Evolutionary conservation across 1,284 basidiomycete species (phyloP), one percentile per base, ranked within the genome.

Genomic region (Cystobasidium pallidum): DNA sequence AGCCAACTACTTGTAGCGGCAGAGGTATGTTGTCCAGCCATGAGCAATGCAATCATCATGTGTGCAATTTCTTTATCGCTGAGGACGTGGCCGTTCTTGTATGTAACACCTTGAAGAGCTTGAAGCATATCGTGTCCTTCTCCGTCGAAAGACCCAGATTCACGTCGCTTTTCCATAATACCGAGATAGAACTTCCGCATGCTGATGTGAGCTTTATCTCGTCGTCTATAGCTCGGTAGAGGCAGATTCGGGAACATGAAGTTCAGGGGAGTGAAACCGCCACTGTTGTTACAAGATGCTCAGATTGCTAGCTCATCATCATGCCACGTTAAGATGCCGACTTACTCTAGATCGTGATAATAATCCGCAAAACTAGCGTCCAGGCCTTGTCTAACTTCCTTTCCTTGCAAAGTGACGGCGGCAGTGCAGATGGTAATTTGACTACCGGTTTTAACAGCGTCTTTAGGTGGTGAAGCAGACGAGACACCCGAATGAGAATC

Each of bases 11-110:
- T 88, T 11, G 92, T 91, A 0, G 95, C 91, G 21, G 93, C 94
- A 77, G 90, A 92, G 0, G 96, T 99, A 83, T 99, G 96, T 83
- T 99, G 96, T 30, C 96, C 96, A 47, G 95, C 95, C 93, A 95
- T 94, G n/a, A 83, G 78, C n/a, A 83, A 75, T 1, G 82, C 82
- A 70, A 83, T 82, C 90, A 99, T 89, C 80, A 98, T 94, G 80
- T 98, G 95, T 0, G 96, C 93, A 75, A 99, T 90, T 81, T 98
- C 94, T 76, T 91, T 88, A 79, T 98, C 92, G 62, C 85, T 86
- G 39, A 99, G 86, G 0, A 85, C 80, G 49, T 86, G 85, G 59
- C 96, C 96, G 79, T 89, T 86, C 78, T 92, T 91, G 84, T 99
- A 99, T 62, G 84, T 86, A 80, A 94, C 91, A 76, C 88, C 85